Evolutionary conservation across 2,329 filamentous ascomycete genomes (phyloP).

Genomic region (Elsinoe perseae): DNA sequence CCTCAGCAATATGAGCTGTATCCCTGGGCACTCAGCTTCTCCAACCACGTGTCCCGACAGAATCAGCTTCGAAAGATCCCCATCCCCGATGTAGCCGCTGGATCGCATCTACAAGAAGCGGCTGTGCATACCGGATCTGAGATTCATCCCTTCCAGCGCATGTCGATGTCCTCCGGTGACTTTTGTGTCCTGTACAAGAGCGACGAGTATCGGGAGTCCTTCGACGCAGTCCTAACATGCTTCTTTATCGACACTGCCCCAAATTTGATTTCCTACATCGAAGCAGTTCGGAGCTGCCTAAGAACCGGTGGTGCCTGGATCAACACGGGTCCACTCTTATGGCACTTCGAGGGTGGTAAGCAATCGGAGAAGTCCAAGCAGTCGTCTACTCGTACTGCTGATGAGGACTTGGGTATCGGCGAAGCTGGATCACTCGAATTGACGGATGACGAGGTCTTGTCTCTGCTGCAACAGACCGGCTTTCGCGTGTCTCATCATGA

Average conservation of each 20-base stretch:
- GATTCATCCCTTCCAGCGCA: slow-evolving; percentile 50
- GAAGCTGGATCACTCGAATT: slow-evolving; percentile 88
- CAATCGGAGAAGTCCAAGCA: slow-evolving; percentile 41
- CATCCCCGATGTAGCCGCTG: slow-evolving; percentile 65
- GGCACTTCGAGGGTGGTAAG: slow-evolving; percentile 82
- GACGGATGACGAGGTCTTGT: slow-evolving; percentile 77
- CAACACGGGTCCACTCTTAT: slow-evolving; percentile 84
- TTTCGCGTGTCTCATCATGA: slow-evolving; percentile 53
- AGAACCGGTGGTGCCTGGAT: slow-evolving; percentile 71
- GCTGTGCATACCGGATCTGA: slow-evolving; percentile 20
- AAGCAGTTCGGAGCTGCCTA: slow-evolving; percentile 72
- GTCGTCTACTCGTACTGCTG: background rate
- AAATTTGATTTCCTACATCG: slow-evolving; percentile 82
- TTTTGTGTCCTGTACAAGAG: slow-evolving; percentile 80
- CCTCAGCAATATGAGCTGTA: slow-evolving; percentile 63
- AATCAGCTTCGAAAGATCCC: slow-evolving; percentile 67
- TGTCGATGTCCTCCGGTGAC: slow-evolving; percentile 91
- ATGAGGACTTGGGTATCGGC: slow-evolving; percentile 55
- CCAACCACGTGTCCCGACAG: slow-evolving; percentile 65
- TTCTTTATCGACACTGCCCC: slow-evolving; percentile 98
- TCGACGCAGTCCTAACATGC: slow-evolving; percentile 78
- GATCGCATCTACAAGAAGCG: slow-evolving; percentile 29
- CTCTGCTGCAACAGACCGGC: slow-evolving; percentile 64
- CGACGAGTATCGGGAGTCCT: slow-evolving; percentile 52
- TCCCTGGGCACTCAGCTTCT: slow-evolving; percentile 82